A percentile compares a stretch with the other conserved stretches of the same genome.
phyloP scores from a whole-genome alignment of 2,329 filamentous ascomycete genomes.

The Phoma sp. region DNA sequence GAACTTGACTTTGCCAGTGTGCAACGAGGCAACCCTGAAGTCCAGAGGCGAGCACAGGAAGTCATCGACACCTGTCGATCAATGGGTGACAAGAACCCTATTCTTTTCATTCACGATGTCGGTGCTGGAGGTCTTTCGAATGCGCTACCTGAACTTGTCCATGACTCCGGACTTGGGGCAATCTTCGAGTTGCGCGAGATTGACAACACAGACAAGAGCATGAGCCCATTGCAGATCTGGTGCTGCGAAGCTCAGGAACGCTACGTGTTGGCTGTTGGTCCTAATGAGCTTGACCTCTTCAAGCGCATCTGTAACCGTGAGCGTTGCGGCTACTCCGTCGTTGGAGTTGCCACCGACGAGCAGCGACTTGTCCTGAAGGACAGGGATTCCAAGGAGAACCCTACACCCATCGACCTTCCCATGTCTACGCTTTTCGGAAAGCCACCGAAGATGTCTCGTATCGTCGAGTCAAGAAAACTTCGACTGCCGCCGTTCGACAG shows the following conservation, averaged over 20 bases:
- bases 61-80: constrained; percentile 95
- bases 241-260: constrained; percentile 97
- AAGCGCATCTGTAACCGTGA: constrained; percentile 77
- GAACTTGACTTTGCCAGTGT: constrained; percentile 97
- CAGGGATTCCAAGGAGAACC: constrained; percentile 75
- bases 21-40: constrained; percentile 95
- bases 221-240: constrained; percentile 98
- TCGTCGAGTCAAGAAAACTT: constrained; percentile 73
- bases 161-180: constrained; percentile 89
- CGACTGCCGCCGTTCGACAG: constrained; percentile 77
- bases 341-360: constrained; percentile 78
- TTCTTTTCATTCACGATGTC: constrained; percentile 97
- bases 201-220: constrained; percentile 85
- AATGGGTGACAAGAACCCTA: constrained; percentile 84
- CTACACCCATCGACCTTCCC: constrained; percentile 84
- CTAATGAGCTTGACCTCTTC: constrained; percentile 77
- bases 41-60: constrained; percentile 94
- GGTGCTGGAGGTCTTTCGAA: constrained; percentile 89
- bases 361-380: constrained; percentile 82
- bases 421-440: constrained; percentile 90
- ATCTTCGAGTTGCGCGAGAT: constrained; percentile 94
- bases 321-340: constrained; percentile 89
- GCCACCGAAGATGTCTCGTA: constrained; percentile 79
- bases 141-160: constrained; percentile 86
- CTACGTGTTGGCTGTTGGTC: constrained; percentile 89